Percentiles rank a stretch among this genome's conserved stretches.
Conservation (phyloP, 129 eudicot species). For the Calendula officinalis region DNA sequence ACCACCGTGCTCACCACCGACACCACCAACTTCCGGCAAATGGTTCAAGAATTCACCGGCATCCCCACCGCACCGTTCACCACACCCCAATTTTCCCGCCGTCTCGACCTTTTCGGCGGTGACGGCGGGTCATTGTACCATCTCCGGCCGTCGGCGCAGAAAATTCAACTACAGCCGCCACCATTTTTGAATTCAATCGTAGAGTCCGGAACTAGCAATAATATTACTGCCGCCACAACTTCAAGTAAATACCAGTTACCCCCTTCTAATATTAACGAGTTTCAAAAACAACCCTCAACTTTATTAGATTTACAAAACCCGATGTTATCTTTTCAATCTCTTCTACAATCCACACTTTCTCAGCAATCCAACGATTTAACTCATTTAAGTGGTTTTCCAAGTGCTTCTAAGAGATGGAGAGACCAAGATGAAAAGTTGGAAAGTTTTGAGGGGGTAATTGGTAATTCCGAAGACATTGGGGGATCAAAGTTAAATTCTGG, state of each 20-base stretch:
- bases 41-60: slow-evolving; percentile 85
- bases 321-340: slow-evolving; percentile 37
- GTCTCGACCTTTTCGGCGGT: slow-evolving; percentile 47
- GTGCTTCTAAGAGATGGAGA: slow-evolving; percentile 29
- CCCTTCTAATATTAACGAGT: slow-evolving; percentile 10
- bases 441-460: slow-evolving; percentile 27
- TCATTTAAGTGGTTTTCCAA: slow-evolving; percentile 32
- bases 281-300: slow-evolving; percentile 31
- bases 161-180: slow-evolving; percentile 35
- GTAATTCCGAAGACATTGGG: slow-evolving; percentile 28
- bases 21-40: slow-evolving; percentile 66
- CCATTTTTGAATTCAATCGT: slow-evolving; percentile 30
- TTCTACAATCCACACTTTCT: slow-evolving; percentile 29
- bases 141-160: slow-evolving; percentile 51
- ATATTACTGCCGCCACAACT: slow-evolving; percentile 17
- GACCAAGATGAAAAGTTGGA: slow-evolving; percentile 30
- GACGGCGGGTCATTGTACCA: too few relatives aligned
- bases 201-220: slow-evolving; percentile 5
- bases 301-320: slow-evolving; percentile 41
- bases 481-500: slow-evolving; percentile 35
- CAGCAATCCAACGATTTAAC: background rate
- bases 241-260: slow-evolving; percentile 25
- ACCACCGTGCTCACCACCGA: slow-evolving; percentile 75
- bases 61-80: slow-evolving; percentile 66
- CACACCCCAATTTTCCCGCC: slow-evolving; percentile 43